Base-by-base conservation (phyloP, 179 eudicot genomes). In the Dionaea muscipula region DNA sequence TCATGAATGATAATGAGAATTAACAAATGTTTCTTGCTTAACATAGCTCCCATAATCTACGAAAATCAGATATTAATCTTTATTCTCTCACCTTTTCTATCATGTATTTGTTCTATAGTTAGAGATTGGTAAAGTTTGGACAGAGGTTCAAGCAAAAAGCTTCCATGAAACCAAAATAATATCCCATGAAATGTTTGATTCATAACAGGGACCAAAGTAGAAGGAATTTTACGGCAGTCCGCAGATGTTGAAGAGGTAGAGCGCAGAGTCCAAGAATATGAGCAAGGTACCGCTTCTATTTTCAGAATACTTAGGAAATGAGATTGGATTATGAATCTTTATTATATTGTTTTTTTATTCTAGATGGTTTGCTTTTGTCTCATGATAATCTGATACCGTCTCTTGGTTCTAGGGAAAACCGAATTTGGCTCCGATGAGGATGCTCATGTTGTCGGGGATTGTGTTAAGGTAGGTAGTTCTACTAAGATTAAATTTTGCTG, bases 161-260 rank as follows among this genome's bases (percentile, higher is more conserved):
- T 31, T 31, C 1, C 35, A 4, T 6, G 35, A 31, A 31, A 31
- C 1, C 35, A 31, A 31, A 31, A 6, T 31, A 31, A 31, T 31
- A 31, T 31, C 35, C 35, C 35, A 31, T 31, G 35, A 4, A 6
- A 1, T 18, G 47, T 43, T 7, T 43, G 22, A 19, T 16, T 51
- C 52, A 26, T 37, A 13, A 40, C 77, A 93, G 99, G 99, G 59
- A 75, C 38, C 54, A 81, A 75, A 59, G 84, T 85, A 19, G 99
- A 93, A 85, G 99, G 99, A 68, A 83, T 93, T 52, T 75, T 93
- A 78, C 79, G 99, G 51, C 96, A 85, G 65, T 72, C 89, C 67
- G 99, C 99, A 44, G 96, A 93, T 75, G 95, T 93, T 24, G 99
- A 93, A 79, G 99, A 93, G 87, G 96, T 93, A 52, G 99, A 85